A percentile compares a stretch with the other conserved stretches of the same genome.
Evolutionary conservation across 108 stramenopile genomes (phyloP).

Genomic region (Fragilaria radians): DNA sequence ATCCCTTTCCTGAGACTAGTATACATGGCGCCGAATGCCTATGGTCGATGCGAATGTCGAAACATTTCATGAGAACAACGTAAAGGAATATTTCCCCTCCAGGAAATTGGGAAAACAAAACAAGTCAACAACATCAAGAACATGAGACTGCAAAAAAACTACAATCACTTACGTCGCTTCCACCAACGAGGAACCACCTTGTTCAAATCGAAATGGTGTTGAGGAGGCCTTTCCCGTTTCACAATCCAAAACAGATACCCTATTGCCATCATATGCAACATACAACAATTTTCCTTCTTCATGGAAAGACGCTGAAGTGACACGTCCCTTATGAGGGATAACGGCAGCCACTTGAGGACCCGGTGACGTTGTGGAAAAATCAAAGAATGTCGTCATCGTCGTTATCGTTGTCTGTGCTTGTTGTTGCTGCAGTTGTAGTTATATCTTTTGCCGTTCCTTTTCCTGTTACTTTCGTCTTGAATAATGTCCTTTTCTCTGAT

Average conservation of each 20-base stretch:
- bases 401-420: no score
- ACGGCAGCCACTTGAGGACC: constrained; percentile 51
- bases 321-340: constrained; percentile 41
- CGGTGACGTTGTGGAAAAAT: no score
- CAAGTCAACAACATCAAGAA: neutral
- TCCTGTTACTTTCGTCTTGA: no score
- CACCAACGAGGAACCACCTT: constrained; percentile 37
- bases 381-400: no score
- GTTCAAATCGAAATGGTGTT: constrained; percentile 41
- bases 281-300: constrained; percentile 63
- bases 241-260: constrained; percentile 54
- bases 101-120: neutral
- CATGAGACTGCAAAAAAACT: no score
- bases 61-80: neutral
- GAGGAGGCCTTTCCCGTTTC: constrained; percentile 26
- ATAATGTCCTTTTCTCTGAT: no score
- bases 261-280: constrained; percentile 51
- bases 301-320: constrained; percentile 55
- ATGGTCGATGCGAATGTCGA: constrained; percentile 1
- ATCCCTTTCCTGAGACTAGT: constrained; percentile 38
- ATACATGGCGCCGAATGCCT: constrained; percentile 74
- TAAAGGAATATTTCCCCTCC: neutral
- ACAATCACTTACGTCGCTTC: constrained; percentile 15
- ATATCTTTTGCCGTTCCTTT: no score
- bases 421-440: no score